These are phyloP conservation scores for Setaria viridis DNA, from an alignment of 202 grass and related monocot species.

Conservation along the genomic window DNA sequence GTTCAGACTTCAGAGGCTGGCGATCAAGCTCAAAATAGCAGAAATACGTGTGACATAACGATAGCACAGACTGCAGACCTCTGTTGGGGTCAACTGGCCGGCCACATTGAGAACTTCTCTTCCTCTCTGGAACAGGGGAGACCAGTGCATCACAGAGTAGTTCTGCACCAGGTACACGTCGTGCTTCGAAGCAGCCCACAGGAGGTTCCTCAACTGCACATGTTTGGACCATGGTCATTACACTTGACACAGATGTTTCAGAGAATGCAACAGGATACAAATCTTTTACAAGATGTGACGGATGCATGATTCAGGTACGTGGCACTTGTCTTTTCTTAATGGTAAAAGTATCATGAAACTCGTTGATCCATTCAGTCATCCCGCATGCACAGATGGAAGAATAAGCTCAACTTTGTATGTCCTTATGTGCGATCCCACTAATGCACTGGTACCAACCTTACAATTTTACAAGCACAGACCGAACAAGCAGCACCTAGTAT, in stretches of 20 bases:
- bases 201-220: slow-evolving; percentile 79
- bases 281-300: background rate
- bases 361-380: background rate
- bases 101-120: slow-evolving; percentile 73
- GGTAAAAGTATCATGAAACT: background rate
- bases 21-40: too few relatives aligned
- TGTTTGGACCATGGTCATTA: slow-evolving; percentile 9
- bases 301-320: slow-evolving; percentile 7
- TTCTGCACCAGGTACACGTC: slow-evolving; percentile 83
- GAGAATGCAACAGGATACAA: background rate
- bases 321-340: background rate
- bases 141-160: slow-evolving; percentile 88
- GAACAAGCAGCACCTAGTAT: background rate
- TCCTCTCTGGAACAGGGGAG: slow-evolving; percentile 57
- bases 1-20: background rate
- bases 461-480: background rate
- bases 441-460: background rate
- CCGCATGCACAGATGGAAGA: background rate
- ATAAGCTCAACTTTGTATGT: too few relatives aligned
- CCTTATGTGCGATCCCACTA: background rate
- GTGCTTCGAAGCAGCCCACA: slow-evolving; percentile 87
- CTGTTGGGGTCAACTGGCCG: slow-evolving; percentile 49
- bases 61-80: slow-evolving; percentile 49
- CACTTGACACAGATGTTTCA: background rate
- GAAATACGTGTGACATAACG: too few relatives aligned